phyloP scores from a whole-genome alignment of 129 eudicot species.

The Escallonia rubra region DNA sequence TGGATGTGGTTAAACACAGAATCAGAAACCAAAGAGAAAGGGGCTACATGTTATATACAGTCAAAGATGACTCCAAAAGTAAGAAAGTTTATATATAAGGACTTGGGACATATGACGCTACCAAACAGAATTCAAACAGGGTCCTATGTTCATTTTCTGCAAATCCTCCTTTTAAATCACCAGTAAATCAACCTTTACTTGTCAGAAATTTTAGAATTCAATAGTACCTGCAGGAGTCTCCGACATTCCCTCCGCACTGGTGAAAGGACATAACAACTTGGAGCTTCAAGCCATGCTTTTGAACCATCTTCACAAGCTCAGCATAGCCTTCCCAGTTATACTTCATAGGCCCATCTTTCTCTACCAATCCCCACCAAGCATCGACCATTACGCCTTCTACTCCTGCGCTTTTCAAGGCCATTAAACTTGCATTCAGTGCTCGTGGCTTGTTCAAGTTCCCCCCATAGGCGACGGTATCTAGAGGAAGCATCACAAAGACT shows the following conservation, averaged over 20 bases:
- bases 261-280: constrained; percentile 99
- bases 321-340: constrained; percentile 95
- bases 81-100: too few species aligned
- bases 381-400: constrained; percentile 95
- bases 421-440: constrained; percentile 87
- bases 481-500: constrained; percentile 92
- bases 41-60: too few species aligned
- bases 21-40: not conserved
- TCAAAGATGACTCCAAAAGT: too few species aligned
- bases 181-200: too few species aligned
- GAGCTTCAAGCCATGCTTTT: constrained; percentile 78
- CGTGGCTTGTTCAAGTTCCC: constrained; percentile 63
- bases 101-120: too few species aligned
- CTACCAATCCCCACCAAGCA: constrained; percentile 98
- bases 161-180: too few species aligned
- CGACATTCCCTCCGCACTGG: constrained; percentile 98
- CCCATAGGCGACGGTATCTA: constrained; percentile 60
- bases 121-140: too few species aligned
- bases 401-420: constrained; percentile 84
- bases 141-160: constrained; percentile 3
- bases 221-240: constrained; percentile 93
- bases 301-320: constrained; percentile 89
- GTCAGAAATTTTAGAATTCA: not conserved
- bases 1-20: not conserved
- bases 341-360: constrained; percentile 78